A percentile compares a stretch with the other conserved stretches of the same genome.
Conservation (phyloP, 108 stramenopile species). For the Nannochloropsis salina region DNA sequence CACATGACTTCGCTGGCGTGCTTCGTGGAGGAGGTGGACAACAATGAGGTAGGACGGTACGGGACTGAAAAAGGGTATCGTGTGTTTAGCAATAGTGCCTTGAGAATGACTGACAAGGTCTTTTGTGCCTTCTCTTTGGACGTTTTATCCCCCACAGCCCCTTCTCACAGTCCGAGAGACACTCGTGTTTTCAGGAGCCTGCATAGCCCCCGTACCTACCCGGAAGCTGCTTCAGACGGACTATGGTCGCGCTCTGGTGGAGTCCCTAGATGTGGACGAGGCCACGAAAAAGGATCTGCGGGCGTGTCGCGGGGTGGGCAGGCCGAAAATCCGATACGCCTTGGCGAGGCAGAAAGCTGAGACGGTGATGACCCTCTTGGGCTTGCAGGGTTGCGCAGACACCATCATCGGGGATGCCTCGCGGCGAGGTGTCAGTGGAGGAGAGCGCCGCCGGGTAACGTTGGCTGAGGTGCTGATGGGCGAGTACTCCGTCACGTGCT, state of each 20-base stretch:
- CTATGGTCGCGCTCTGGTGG: background rate
- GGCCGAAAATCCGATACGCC: background rate
- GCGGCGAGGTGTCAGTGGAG: conserved; percentile 74
- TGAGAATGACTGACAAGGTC: too few species aligned
- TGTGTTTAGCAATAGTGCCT: too few species aligned
- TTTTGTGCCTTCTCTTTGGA: too few species aligned
- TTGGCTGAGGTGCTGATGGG: conserved; percentile 21
- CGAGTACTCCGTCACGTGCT: background rate
- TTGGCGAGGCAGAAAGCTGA: conserved; percentile 48
- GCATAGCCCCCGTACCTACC: conserved; percentile 43
- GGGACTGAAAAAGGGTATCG: background rate
- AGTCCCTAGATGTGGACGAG: background rate
- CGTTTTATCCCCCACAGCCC: background rate
- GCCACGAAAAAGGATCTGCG: background rate
- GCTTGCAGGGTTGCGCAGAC: conserved; percentile 46
- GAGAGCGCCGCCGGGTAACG: conserved; percentile 51
- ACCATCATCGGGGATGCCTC: conserved; percentile 59
- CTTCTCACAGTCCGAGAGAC: conserved; percentile 64
- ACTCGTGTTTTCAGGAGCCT: conserved; percentile 63
- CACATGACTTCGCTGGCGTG: conserved; percentile 43
- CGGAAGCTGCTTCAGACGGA: background rate
- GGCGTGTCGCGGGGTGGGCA: background rate
- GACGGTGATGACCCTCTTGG: conserved; percentile 52
- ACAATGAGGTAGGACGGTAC: background rate
- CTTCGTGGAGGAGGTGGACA: conserved; percentile 46